Percentiles rank a stretch among this genome's conserved stretches.
These are phyloP conservation scores for Paecilomyces fulvus DNA, from an alignment of 2,329 filamentous ascomycete species.

Conservation along the genomic window DNA sequence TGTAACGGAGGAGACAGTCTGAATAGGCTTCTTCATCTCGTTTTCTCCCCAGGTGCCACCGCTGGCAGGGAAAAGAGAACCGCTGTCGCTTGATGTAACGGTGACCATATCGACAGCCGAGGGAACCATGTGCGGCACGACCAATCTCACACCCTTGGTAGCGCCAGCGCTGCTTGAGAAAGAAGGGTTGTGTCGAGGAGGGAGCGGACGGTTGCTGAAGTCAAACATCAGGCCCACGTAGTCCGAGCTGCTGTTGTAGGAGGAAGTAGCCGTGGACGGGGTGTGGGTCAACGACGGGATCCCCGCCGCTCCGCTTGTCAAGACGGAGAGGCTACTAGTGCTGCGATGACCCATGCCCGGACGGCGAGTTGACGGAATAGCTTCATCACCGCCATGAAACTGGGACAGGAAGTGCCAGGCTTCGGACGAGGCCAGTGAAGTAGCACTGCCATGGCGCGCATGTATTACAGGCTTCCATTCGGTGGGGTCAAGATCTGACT, in stretches of 20 bases:
- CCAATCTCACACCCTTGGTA: slow-evolving; percentile 30
- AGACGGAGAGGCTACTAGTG: slow-evolving; percentile 25
- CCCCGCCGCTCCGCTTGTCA: slow-evolving; percentile 12
- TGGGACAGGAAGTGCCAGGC: slow-evolving; percentile 38
- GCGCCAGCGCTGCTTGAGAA: slow-evolving; percentile 23
- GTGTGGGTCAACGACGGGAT: slow-evolving; percentile 28
- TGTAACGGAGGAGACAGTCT: not conserved
- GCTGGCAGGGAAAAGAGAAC: slow-evolving; percentile 21
- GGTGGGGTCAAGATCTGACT: slow-evolving; percentile 40
- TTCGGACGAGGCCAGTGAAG: slow-evolving; percentile 25
- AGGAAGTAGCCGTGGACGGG: slow-evolving; percentile 31
- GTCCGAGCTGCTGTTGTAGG: slow-evolving; percentile 29
- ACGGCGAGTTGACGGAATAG: slow-evolving; percentile 11
- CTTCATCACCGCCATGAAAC: slow-evolving; percentile 28
- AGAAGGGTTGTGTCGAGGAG: slow-evolving; percentile 32
- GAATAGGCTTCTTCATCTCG: slow-evolving; percentile 7
- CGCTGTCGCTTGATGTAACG: slow-evolving; percentile 10
- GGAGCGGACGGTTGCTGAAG: slow-evolving; percentile 25
- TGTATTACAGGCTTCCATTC: slow-evolving; percentile 43
- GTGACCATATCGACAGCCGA: slow-evolving; percentile 10
- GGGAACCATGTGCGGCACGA: slow-evolving; percentile 29
- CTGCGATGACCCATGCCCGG: slow-evolving; percentile 16
- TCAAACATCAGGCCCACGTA: slow-evolving; percentile 21
- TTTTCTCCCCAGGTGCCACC: slow-evolving; percentile 19
- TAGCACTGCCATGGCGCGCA: slow-evolving; percentile 9